A percentile compares a stretch with the other conserved stretches of the same genome.
Conservation (phyloP, 495 filamentous ascomycete genomes). For the Lasiosphaeria ovina region DNA sequence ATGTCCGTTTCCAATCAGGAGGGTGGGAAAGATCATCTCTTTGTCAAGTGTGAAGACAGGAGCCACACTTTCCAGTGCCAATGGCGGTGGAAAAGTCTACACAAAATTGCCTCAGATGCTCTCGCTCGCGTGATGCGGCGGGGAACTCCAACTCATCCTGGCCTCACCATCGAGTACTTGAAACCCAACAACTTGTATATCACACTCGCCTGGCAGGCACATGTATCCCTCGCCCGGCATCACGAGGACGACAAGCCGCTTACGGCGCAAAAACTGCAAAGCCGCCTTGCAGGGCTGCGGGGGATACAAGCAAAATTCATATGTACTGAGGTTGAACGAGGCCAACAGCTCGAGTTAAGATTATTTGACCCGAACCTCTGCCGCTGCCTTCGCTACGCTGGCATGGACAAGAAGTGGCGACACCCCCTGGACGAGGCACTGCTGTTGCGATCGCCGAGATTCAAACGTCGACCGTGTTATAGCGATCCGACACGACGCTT, state of each 20-base stretch:
- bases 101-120: not conserved
- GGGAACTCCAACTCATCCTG: not conserved
- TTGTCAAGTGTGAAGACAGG: not conserved
- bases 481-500: not conserved
- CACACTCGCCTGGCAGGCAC: not conserved
- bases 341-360: not conserved
- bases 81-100: not conserved
- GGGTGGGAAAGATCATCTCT: not conserved
- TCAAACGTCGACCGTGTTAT: not conserved
- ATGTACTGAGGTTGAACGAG: not conserved
- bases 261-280: slow-evolving; percentile 1
- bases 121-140: not conserved
- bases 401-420: not conserved
- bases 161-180: not conserved
- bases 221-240: not conserved
- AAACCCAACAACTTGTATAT: not conserved
- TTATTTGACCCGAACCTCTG: not conserved
- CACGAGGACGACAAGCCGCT: not conserved
- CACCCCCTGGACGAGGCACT: not conserved
- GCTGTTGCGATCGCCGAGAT: not conserved
- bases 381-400: not conserved
- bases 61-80: not conserved
- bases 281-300: not conserved
- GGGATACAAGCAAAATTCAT: not conserved
- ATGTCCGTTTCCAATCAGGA: not conserved